Conservation (phyloP, 2,329 filamentous ascomycete genomes). For the Diaporthe amygdali region DNA sequence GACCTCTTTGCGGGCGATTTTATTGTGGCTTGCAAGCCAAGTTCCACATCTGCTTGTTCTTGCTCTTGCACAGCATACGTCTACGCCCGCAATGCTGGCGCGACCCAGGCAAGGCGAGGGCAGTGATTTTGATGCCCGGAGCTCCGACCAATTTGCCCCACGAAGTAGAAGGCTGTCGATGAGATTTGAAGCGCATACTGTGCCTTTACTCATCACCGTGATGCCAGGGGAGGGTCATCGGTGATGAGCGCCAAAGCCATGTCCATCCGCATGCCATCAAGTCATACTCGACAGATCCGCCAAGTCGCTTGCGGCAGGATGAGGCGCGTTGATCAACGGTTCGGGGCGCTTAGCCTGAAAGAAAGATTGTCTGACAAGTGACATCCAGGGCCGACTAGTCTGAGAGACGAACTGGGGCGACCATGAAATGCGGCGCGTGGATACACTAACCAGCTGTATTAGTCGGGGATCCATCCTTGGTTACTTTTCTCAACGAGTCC, state of each 20-base stretch:
- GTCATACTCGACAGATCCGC: conserved; percentile 8
- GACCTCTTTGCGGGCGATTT: not conserved
- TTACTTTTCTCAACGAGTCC: not conserved
- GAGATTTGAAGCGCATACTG: not conserved
- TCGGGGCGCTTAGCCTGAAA: conserved; percentile 10
- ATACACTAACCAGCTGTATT: not conserved
- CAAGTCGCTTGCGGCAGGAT: conserved; percentile 9
- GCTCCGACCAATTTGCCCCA: conserved; percentile 12
- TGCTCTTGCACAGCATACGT: not conserved
- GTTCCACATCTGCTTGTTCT: not conserved
- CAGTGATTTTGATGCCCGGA: not conserved
- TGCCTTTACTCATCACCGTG: not conserved
- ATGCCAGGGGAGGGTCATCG: not conserved
- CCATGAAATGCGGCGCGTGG: not conserved
- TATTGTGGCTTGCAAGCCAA: conserved; percentile 1
- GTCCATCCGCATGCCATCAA: not conserved
- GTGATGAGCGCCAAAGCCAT: conserved; percentile 4
- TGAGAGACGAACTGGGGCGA: not conserved
- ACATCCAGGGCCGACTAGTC: not conserved
- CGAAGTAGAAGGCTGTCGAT: not conserved
- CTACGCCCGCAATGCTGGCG: not conserved
- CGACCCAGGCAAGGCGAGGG: not conserved
- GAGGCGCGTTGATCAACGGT: conserved; percentile 3
- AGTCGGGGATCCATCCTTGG: not conserved
- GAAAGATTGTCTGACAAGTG: not conserved